A percentile compares a stretch with the other conserved stretches of the same genome.
phyloP scores from a whole-genome alignment of 345 rosid genomes.

The Gynandropsis gynandra region DNA sequence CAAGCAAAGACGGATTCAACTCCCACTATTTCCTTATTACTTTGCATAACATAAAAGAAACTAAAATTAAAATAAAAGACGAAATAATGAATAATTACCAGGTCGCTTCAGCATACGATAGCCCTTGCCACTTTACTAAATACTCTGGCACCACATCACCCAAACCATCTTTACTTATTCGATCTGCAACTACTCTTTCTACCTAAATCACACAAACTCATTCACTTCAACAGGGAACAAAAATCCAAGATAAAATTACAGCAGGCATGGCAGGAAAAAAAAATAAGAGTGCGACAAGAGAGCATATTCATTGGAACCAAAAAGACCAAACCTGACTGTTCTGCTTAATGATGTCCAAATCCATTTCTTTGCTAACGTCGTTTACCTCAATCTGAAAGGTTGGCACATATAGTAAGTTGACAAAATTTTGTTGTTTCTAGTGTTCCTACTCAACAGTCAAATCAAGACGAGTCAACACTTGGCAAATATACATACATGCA shows the following conservation, averaged over 20 bases:
- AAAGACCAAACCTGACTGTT: slow-evolving; percentile 68
- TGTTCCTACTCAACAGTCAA: neutral
- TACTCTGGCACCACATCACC: slow-evolving; percentile 84
- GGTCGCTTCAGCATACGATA: slow-evolving; percentile 98
- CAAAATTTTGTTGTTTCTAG: neutral
- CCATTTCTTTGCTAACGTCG: slow-evolving; percentile 99
- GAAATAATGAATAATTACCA: slow-evolving; percentile 45
- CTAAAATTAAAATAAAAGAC: neutral
- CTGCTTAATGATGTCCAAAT: slow-evolving; percentile 94
- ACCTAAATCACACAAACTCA: slow-evolving; percentile 46
- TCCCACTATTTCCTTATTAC: neutral
- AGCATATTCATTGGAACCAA: slow-evolving; percentile 12
- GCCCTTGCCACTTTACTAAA: slow-evolving; percentile 97
- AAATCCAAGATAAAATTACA: slow-evolving; percentile 10
- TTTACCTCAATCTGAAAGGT: slow-evolving; percentile 79
- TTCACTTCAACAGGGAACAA: slow-evolving; percentile 20
- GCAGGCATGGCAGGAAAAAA: neutral
- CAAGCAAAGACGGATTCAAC: slow-evolving; percentile 10
- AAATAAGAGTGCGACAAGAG: neutral
- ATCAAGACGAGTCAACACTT: neutral
- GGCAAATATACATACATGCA: neutral
- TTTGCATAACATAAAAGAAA: neutral
- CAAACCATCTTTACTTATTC: slow-evolving; percentile 62
- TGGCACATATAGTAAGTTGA: slow-evolving; percentile 1
- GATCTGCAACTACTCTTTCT: slow-evolving; percentile 84